phyloP scores from a whole-genome alignment of 257 asterid genomes.

The Coffea eugenioides region DNA sequence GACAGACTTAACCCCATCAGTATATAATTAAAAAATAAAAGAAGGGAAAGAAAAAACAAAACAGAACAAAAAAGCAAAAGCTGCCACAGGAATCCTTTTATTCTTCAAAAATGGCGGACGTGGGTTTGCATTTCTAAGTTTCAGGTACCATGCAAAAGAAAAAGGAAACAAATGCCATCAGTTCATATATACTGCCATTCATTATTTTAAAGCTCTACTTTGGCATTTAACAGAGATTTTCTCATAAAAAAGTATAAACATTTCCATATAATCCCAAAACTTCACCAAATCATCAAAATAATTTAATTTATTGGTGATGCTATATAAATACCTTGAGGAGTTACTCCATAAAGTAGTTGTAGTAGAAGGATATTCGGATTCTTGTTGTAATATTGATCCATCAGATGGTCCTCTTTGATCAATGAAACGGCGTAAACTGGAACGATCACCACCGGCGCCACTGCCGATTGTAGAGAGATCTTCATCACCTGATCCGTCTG shows the following conservation, averaged over 20 bases:
- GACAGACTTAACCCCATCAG: conserved; percentile 16
- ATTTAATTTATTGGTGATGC: not conserved
- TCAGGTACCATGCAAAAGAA: conserved; percentile 70
- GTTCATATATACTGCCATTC: not conserved
- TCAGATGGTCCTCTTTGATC: conserved; percentile 64
- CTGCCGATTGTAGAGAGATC: conserved; percentile 74
- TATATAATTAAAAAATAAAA: not conserved
- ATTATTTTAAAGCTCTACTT: conserved; percentile 13
- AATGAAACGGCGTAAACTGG: conserved; percentile 41
- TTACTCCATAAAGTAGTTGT: conserved; percentile 75
- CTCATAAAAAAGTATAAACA: not conserved
- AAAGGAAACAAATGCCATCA: conserved; percentile 25
- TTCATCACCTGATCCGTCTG: conserved; percentile 94
- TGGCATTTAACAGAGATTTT: not conserved
- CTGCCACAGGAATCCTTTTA: conserved; percentile 60
- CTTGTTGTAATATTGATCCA: conserved; percentile 49
- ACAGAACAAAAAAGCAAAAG: conserved; percentile 63
- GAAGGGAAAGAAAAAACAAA: conserved; percentile 25
- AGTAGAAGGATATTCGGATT: conserved; percentile 49
- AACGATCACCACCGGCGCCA: conserved; percentile 35
- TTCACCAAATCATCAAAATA: not conserved
- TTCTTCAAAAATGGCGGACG: conserved; percentile 55
- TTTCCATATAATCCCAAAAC: not conserved
- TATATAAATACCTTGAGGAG: conserved; percentile 62
- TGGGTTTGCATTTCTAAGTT: conserved; percentile 40